Percentiles rank a stretch among this genome's conserved stretches.
These are phyloP conservation scores for Amylocystis lapponica DNA, from an alignment of 768 basidiomycete genomes.

Conservation along the genomic window DNA sequence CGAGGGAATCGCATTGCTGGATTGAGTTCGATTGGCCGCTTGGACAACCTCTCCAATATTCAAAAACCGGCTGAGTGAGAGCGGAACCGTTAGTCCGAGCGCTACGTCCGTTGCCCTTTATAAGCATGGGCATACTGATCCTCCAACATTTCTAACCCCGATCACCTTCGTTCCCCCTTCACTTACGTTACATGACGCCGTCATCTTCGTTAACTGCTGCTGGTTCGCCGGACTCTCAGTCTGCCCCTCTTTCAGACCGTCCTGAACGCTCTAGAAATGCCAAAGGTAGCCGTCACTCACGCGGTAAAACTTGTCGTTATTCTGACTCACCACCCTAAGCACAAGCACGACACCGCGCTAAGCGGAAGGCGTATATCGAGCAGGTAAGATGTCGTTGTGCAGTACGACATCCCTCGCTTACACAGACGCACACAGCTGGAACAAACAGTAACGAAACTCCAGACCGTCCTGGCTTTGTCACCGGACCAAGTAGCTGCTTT, in stretches of 20 bases:
- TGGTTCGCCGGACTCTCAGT: constrained; percentile 11
- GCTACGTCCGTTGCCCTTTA: constrained; percentile 5
- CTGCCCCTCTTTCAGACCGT: constrained; percentile 8
- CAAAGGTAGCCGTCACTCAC: constrained; percentile 14
- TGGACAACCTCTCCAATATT: neutral
- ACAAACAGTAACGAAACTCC: constrained; percentile 80
- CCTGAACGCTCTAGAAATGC: constrained; percentile 21
- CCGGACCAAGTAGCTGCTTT: constrained; percentile 71
- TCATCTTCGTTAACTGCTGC: constrained; percentile 11
- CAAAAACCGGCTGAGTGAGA: neutral
- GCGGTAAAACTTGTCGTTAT: neutral
- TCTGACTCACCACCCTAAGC: constrained; percentile 30
- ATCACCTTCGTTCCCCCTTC: constrained; percentile 19
- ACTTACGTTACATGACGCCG: constrained; percentile 21
- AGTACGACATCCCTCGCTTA: constrained; percentile 9
- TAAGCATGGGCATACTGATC: constrained; percentile 15
- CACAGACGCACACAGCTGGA: constrained; percentile 52
- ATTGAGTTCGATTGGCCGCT: neutral
- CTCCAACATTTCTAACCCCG: constrained; percentile 17
- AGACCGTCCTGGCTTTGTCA: constrained; percentile 64
- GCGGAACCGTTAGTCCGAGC: neutral
- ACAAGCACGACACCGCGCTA: constrained; percentile 86
- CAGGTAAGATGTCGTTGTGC: constrained; percentile 43
- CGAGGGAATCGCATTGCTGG: neutral
- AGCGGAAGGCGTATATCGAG: constrained; percentile 90